Conservation (phyloP, 768 basidiomycete genomes). For the Russula abietina region DNA sequence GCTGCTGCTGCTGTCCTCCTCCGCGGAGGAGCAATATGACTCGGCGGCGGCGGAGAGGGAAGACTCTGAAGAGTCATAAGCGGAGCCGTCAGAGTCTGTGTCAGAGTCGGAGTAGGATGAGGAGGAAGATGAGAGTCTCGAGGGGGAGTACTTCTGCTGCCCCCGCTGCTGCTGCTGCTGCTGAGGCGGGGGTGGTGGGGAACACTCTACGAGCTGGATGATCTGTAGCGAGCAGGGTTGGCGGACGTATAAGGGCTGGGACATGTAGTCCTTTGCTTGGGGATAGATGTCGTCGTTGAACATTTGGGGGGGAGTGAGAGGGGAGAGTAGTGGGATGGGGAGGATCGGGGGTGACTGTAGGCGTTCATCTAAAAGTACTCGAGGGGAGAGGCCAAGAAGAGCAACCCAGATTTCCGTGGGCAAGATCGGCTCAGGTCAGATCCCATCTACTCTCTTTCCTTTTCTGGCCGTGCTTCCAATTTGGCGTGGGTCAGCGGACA, state of each 20-base stretch:
- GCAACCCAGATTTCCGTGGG: constrained; percentile 15
- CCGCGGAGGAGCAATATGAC: constrained; percentile 72
- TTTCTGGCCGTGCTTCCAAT: constrained; percentile 14
- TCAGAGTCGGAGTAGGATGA: constrained; percentile 28
- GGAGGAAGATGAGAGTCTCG: constrained; percentile 28
- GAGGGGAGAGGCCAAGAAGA: constrained; percentile 24
- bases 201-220: constrained; percentile 26
- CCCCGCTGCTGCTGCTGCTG: not conserved
- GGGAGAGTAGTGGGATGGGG: constrained; percentile 14
- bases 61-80: constrained; percentile 42
- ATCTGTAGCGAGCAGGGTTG: constrained; percentile 22
- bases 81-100: constrained; percentile 13
- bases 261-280: constrained; percentile 13
- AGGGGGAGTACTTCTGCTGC: constrained; percentile 25
- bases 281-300: constrained; percentile 23
- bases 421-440: constrained; percentile 24
- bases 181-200: constrained; percentile 26
- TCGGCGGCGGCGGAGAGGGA: constrained; percentile 40
- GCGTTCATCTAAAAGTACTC: constrained; percentile 18
- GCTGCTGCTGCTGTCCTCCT: constrained; percentile 21
- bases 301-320: constrained; percentile 22
- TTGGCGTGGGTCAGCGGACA: constrained; percentile 27
- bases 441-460: constrained; percentile 16
- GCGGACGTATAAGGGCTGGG: constrained; percentile 24
- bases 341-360: constrained; percentile 10